Base-by-base conservation (phyloP, 495 filamentous ascomycete genomes). In the Immersiella caudata region DNA sequence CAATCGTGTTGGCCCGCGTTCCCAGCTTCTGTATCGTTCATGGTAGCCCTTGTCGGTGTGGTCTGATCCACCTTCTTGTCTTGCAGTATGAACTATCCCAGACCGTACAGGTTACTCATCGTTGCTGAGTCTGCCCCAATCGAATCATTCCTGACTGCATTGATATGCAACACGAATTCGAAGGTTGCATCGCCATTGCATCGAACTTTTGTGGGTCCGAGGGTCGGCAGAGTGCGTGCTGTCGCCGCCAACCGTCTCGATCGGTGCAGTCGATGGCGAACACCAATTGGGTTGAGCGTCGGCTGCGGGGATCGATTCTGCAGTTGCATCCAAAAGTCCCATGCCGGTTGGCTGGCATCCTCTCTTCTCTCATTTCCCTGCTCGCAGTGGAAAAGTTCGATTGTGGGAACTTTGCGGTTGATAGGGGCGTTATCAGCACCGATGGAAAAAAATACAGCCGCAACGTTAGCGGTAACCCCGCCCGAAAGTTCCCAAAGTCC, bases 401-500 rank as follows among this genome's bases (percentile, higher is more conserved):
- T 33, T 33, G 29, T 33, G 3, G 29, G 29, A 3, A 33, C 29
- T 33, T 33, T 33, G 3, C 29, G 29, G 29, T 33, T 33, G 29
- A 33, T 33, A 4, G 4, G 29, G 29, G 29, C 8, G 4, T 33
- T 33, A 8, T n/a, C n/a, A 33, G 29, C 4, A 33, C 29, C 29
- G 29, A 33, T 33, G 29, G 8, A 33, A 33, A 33, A 33, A 33
- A 33, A 4, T 3, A 33, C 29, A 8, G n/a, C 22, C 51, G 51
- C 51, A 9, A 8, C 54, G 20, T 9, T 22, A n/a, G 9, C 52
- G 7, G 20, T 9, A 6, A 21, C 9, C 22, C 21, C 26, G 18
- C 54, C 22, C 54, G 14, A 57, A 57, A 57, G 54, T 57, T 21
- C 54, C 54, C 54, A 57, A 57, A 57, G 54, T 57, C 22, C 54